Base-by-base conservation (phyloP, 73 alveolate genomes). In the Tetrahymena borealis region DNA sequence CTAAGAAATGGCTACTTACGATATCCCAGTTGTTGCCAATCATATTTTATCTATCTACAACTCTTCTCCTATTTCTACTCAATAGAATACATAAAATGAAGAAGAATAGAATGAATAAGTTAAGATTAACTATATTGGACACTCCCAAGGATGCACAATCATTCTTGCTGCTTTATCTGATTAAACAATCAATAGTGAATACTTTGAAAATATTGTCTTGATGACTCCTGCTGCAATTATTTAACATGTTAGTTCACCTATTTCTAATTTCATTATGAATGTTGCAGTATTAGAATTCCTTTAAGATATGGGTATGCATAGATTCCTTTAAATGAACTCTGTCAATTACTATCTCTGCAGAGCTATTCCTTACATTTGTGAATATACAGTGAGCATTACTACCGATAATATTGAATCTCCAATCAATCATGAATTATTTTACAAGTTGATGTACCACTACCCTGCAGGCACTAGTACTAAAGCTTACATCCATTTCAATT, bases 1-100 rank as follows among this genome's bases (percentile, higher is more conserved):
- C 85, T 78, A 96, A 93, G 99, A 97, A 28, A 60, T 97, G 94
- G 98, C 97, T 35, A 78, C 91, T 77, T 97, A 97, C 94, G 99
- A 97, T 93, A 43, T 96, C 39, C 96, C 97, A 13, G 96, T 97
- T 1, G 92, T 94, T 40, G 42, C 96, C 42, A 95, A 96, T 42
- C 96, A 96, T 94, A 93, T 97, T 16, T 60, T 60, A n/a, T 24
- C n/a, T 0, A 60, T 60, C 38, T 60, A 60, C 13, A 2, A n/a
- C n/a, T n/a, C n/a, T n/a, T n/a, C n/a, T n/a, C n/a, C n/a, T n/a
- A n/a, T n/a, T n/a, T n/a, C n/a, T n/a, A n/a, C n/a, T n/a, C n/a
- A 6, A 15, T 2, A 60, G 28, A 2, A 60, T 15, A 3, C 37
- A 18, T 20, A 60, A 8, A 60, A 41, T 41, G 16, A 41, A 41